phyloP scores from a whole-genome alignment of 2,329 filamentous ascomycete genomes.

The Claviceps purpurea region DNA sequence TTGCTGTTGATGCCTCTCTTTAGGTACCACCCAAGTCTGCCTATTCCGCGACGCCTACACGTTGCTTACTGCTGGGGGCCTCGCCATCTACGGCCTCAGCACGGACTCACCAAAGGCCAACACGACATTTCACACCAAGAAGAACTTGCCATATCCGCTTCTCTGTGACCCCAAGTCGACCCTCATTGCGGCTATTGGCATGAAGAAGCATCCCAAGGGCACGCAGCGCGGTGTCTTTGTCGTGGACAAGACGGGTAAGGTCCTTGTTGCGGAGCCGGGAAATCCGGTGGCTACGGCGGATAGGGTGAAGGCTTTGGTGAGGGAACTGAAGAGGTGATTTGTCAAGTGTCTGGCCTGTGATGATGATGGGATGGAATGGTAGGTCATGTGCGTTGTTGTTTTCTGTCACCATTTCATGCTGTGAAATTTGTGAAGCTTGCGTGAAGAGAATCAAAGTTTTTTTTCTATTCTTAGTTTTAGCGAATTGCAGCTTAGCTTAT shows the following conservation, averaged over 20 bases:
- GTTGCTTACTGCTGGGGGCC: constrained; percentile 61
- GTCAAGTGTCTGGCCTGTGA: too few relatives aligned
- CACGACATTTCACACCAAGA: constrained; percentile 82
- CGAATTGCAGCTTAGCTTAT: too few relatives aligned
- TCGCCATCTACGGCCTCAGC: constrained; percentile 82
- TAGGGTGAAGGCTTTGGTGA: constrained; percentile 59
- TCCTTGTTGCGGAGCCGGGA: constrained; percentile 61
- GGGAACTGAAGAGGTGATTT: constrained; percentile 20
- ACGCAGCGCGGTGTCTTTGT: constrained; percentile 82
- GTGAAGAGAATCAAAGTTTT: too few relatives aligned
- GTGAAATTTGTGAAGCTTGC: too few relatives aligned
- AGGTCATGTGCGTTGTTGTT: too few relatives aligned
- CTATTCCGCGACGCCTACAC: constrained; percentile 80
- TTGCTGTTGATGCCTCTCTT: not conserved
- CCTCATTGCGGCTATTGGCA: constrained; percentile 74
- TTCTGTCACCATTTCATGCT: too few relatives aligned
- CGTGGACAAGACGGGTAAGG: constrained; percentile 68
- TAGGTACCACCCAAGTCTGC: constrained; percentile 87
- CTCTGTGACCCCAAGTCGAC: constrained; percentile 67
- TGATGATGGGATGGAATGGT: too few relatives aligned
- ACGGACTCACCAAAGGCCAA: constrained; percentile 83
- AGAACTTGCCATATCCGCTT: constrained; percentile 76
- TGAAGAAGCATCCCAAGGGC: constrained; percentile 72
- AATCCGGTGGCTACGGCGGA: constrained; percentile 67
- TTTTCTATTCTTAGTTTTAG: too few relatives aligned